These are phyloP conservation scores for Iris macrosiphon DNA, from an alignment of 106 monocot genomes.

Conservation along the genomic window DNA sequence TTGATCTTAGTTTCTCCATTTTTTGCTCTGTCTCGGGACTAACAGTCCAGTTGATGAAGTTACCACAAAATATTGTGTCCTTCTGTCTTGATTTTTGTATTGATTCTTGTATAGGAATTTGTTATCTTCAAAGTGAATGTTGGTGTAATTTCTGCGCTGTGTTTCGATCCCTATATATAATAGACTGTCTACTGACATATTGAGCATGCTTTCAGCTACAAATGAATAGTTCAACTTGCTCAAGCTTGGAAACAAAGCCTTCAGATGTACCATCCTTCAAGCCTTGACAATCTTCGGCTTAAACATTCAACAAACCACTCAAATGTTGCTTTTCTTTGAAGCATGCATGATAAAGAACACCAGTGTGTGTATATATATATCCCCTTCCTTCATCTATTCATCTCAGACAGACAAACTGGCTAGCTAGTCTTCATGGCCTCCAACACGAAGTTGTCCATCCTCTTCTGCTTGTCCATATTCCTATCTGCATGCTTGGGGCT, in stretches of 20 bases:
- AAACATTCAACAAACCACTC: neutral
- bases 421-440: neutral
- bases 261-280: constrained; percentile 4
- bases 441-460: constrained; percentile 14
- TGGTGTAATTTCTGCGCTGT: no score
- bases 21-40: no score
- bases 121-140: no score
- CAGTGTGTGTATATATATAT: neutral
- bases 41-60: no score
- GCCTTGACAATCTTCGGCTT: neutral
- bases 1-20: no score
- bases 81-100: no score
- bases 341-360: neutral
- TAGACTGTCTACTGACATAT: neutral
- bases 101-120: no score
- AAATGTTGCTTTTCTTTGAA: constrained; percentile 1
- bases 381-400: no score
- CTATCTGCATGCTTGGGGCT: neutral
- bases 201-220: neutral
- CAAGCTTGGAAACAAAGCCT: constrained; percentile 1
- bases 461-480: constrained; percentile 4
- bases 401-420: neutral
- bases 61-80: no score
- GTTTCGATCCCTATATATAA: no score
- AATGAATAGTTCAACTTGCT: constrained; percentile 1